phyloP scores from a whole-genome alignment of 148 eudicot genomes.

The Silene conica region DNA sequence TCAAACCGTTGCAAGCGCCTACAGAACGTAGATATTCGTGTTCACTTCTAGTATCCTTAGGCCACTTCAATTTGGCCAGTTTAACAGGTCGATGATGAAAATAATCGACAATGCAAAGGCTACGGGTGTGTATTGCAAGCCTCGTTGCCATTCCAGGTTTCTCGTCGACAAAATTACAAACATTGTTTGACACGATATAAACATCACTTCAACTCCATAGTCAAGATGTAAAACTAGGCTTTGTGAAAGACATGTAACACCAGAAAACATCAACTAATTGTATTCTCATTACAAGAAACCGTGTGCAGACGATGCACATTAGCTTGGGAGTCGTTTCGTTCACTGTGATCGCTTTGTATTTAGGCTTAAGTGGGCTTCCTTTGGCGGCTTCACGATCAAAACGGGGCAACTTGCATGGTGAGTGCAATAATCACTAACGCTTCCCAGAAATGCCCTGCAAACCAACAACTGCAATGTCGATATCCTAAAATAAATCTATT shows the following conservation, averaged over 20 bases:
- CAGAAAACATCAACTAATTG: background rate
- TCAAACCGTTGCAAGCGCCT: too few species aligned
- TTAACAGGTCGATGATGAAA: too few species aligned
- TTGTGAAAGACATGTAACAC: too few species aligned
- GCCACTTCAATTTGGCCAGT: too few species aligned
- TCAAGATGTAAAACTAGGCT: background rate
- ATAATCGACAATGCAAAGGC: too few species aligned
- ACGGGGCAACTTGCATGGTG: constrained; percentile 50
- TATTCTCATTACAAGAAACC: background rate
- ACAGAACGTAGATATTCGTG: too few species aligned
- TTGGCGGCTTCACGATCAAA: constrained; percentile 57
- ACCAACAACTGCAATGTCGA: too few species aligned
- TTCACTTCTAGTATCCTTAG: too few species aligned
- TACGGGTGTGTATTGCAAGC: background rate
- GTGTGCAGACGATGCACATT: too few species aligned
- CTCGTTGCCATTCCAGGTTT: background rate
- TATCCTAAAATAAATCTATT: too few species aligned
- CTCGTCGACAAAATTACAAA: background rate
- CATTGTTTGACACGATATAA: background rate
- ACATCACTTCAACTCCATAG: background rate
- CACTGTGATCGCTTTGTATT: background rate
- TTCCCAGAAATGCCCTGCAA: constrained; percentile 33
- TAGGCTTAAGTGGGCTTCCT: constrained; percentile 11
- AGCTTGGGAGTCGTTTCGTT: background rate
- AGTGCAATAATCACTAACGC: constrained; percentile 41